Percentiles rank a stretch among this genome's conserved stretches.
These are phyloP conservation scores for Solanum appendiculatum DNA, from an alignment of 257 asterid species.

Conservation along the genomic window DNA sequence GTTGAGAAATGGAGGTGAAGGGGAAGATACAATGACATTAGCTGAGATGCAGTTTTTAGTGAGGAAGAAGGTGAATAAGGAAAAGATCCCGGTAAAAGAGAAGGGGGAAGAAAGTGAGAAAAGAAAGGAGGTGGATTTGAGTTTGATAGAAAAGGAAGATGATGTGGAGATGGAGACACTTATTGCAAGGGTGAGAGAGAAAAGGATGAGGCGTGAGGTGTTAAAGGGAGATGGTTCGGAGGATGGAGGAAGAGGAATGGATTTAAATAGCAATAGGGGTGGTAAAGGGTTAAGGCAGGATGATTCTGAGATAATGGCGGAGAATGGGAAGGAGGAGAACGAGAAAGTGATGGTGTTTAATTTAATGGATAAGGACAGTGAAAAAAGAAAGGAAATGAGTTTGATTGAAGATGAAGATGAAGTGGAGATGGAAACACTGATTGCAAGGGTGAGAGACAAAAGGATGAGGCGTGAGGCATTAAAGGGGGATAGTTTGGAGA, in stretches of 20 bases:
- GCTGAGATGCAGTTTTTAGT: conserved; percentile 58
- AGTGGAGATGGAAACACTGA: neutral
- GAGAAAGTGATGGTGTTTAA: neutral
- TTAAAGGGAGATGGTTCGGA: neutral
- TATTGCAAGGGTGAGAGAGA: conserved; percentile 10
- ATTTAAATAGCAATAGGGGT: neutral
- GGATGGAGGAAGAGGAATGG: neutral
- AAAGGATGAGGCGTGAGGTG: conserved; percentile 6
- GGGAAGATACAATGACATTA: conserved; percentile 70
- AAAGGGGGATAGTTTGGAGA: conserved; percentile 1
- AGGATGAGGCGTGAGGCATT: conserved; percentile 4
- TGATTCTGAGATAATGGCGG: conserved; percentile 10
- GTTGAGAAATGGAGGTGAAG: conserved; percentile 8
- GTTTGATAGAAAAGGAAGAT: neutral
- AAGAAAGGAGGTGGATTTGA: neutral
- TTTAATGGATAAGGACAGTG: neutral
- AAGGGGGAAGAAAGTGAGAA: neutral
- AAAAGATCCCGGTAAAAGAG: neutral
- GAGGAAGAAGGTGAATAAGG: conserved; percentile 21
- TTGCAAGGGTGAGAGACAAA: conserved; percentile 9
- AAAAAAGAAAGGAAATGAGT: neutral
- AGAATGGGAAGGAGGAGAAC: neutral
- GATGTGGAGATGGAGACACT: neutral
- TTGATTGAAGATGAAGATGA: neutral
- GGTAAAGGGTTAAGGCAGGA: neutral